Evolutionary conservation across 371 early-diverging fungal genomes (phyloP).

Genomic region (Mortierella sp.): DNA sequence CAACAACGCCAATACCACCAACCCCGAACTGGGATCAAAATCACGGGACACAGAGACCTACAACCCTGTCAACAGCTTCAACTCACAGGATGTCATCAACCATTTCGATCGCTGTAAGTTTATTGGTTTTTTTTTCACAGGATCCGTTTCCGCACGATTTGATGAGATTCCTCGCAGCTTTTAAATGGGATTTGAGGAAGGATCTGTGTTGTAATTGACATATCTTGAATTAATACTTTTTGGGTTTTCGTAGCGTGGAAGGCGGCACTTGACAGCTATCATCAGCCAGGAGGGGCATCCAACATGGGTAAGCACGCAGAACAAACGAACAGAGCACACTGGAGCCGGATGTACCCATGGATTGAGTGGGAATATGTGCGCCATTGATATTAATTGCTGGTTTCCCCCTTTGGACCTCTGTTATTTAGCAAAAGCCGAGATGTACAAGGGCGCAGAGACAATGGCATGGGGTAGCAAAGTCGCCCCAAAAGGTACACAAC

Average conservation of each 20-base stretch:
- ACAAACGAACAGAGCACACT: neutral
- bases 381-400: too few species aligned
- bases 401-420: neutral
- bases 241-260: slow-evolving; percentile 36
- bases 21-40: slow-evolving; percentile 32
- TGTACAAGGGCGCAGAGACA: slow-evolving; percentile 52
- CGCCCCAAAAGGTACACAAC: slow-evolving; percentile 30
- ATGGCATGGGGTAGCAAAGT: slow-evolving; percentile 48
- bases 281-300: slow-evolving; percentile 27
- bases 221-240: neutral
- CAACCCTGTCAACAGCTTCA: slow-evolving; percentile 52
- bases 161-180: neutral
- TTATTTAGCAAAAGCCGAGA: slow-evolving; percentile 39
- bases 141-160: too few species aligned
- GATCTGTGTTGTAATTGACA: neutral
- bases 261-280: slow-evolving; percentile 34
- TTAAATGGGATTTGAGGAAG: neutral
- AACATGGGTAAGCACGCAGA: slow-evolving; percentile 16
- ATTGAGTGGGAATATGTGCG: too few species aligned
- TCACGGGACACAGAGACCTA: slow-evolving; percentile 18
- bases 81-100: slow-evolving; percentile 49
- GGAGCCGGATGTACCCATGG: too few species aligned
- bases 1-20: slow-evolving; percentile 1
- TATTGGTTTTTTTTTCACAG: neutral
- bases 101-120: slow-evolving; percentile 49